Conservation (phyloP, 2,329 filamentous ascomycete species). For the Aspergillus candidus region DNA sequence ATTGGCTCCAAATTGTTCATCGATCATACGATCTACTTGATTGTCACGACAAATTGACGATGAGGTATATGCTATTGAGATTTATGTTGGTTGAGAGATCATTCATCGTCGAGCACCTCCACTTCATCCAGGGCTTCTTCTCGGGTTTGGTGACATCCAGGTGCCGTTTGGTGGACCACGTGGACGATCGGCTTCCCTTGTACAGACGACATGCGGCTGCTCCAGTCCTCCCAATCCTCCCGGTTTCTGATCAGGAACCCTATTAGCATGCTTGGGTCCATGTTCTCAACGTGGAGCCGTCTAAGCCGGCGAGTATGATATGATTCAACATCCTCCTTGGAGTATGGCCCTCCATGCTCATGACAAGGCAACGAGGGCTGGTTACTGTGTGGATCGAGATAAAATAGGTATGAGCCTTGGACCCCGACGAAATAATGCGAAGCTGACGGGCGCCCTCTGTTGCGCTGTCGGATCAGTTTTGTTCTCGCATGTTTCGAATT, state of each 20-base stretch:
- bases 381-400: conserved; percentile 88
- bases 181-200: conserved; percentile 82
- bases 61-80: no score
- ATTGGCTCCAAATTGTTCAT: no score
- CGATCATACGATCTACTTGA: no score
- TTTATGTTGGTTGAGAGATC: no score
- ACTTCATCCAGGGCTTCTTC: conserved; percentile 81
- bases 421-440: conserved; percentile 72
- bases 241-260: conserved; percentile 81
- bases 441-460: conserved; percentile 81
- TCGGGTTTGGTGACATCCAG: conserved; percentile 53
- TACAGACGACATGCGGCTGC: conserved; percentile 64
- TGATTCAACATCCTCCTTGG: conserved; percentile 66
- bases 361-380: conserved; percentile 66
- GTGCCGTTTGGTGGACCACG: conserved; percentile 61
- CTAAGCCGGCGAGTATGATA: conserved; percentile 85
- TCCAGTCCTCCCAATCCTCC: conserved; percentile 80
- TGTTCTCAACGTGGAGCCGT: conserved; percentile 76
- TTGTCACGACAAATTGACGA: no score
- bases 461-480: conserved; percentile 7
- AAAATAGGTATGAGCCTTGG: conserved; percentile 78
- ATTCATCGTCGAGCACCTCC: conserved; percentile 70
- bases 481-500: conserved; percentile 17
- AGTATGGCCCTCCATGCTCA: conserved; percentile 46
- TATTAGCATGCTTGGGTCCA: conserved; percentile 98